Percentiles rank a stretch among this genome's conserved stretches.
Conservation (phyloP, 371 early-diverging fungal genomes). For the Syncephalastrum contaminatum region DNA sequence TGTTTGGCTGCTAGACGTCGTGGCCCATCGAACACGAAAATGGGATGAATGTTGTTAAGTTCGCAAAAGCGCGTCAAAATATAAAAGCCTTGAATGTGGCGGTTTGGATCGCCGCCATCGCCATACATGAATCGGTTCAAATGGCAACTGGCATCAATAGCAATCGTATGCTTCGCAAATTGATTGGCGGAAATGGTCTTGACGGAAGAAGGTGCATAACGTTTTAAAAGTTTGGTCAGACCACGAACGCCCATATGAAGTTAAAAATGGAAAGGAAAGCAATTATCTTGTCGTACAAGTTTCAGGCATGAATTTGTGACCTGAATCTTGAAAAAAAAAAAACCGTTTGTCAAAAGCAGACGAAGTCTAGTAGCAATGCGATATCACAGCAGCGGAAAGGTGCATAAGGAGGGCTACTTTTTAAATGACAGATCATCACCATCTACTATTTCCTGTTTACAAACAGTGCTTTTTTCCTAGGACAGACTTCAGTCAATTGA, state of each 20-base stretch:
- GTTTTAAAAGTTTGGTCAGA: constrained; percentile 47
- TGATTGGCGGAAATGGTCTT: constrained; percentile 26
- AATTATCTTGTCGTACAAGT: too few species aligned
- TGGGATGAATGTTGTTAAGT: constrained; percentile 47
- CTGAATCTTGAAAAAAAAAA: too few species aligned
- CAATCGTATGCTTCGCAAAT: constrained; percentile 43
- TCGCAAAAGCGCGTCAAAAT: constrained; percentile 44
- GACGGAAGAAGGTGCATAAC: constrained; percentile 50
- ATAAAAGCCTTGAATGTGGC: constrained; percentile 57
- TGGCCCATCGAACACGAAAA: constrained; percentile 65
- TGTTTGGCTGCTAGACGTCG: constrained; percentile 47
- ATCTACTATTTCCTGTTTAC: too few species aligned
- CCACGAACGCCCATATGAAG: constrained; percentile 61
- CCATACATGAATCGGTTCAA: constrained; percentile 57
- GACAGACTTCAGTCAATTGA: too few species aligned
- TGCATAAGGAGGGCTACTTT: too few species aligned
- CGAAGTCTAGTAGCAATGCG: too few species aligned
- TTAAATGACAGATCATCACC: too few species aligned
- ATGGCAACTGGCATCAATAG: constrained; percentile 62
- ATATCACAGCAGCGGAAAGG: too few species aligned
- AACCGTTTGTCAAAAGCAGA: too few species aligned
- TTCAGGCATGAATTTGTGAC: too few species aligned
- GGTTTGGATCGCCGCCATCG: constrained; percentile 44
- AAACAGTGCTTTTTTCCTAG: too few species aligned
- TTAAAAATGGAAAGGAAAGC: neutral